A percentile compares a stretch with the other conserved stretches of the same genome.
Evolutionary conservation across 176 grass and related monocot species (phyloP).

Genomic region (Musa beccarii): DNA sequence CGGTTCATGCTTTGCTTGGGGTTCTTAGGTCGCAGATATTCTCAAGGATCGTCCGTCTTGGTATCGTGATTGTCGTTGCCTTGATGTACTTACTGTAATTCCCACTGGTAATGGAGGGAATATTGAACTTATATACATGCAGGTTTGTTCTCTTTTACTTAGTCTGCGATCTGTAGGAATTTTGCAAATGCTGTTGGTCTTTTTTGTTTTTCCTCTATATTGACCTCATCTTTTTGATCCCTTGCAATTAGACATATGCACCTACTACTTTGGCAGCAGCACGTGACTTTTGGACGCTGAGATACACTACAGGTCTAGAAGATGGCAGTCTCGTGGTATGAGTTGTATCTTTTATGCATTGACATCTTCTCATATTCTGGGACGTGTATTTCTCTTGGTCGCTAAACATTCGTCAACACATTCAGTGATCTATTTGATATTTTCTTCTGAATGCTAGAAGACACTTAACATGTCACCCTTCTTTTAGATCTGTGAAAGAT

Average conservation of each 20-base stretch:
- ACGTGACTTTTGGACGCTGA: constrained; percentile 85
- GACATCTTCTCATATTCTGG: constrained; percentile 2
- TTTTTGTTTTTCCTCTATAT: not conserved
- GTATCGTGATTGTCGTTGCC: constrained; percentile 80
- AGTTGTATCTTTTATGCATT: constrained; percentile 11
- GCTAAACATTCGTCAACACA: too few relatives aligned
- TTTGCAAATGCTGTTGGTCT: not conserved
- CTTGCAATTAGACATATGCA: constrained; percentile 58
- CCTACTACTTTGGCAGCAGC: constrained; percentile 72
- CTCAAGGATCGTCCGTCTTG: constrained; percentile 89
- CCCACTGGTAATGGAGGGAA: constrained; percentile 92
- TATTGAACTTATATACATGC: constrained; percentile 98
- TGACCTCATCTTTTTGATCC: constrained; percentile 12
- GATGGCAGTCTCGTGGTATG: constrained; percentile 99
- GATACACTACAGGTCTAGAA: constrained; percentile 84
- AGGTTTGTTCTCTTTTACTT: constrained; percentile 38
- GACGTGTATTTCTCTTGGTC: not conserved
- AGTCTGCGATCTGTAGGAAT: not conserved
- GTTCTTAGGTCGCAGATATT: constrained; percentile 86
- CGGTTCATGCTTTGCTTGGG: not conserved
- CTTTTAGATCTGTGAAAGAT: constrained; percentile 86
- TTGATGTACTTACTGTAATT: constrained; percentile 71
- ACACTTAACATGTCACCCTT: not conserved
- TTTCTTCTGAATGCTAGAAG: not conserved
- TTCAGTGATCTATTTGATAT: not conserved